Conservation (phyloP, 495 filamentous ascomycete genomes). For the Daldinia grandis region DNA sequence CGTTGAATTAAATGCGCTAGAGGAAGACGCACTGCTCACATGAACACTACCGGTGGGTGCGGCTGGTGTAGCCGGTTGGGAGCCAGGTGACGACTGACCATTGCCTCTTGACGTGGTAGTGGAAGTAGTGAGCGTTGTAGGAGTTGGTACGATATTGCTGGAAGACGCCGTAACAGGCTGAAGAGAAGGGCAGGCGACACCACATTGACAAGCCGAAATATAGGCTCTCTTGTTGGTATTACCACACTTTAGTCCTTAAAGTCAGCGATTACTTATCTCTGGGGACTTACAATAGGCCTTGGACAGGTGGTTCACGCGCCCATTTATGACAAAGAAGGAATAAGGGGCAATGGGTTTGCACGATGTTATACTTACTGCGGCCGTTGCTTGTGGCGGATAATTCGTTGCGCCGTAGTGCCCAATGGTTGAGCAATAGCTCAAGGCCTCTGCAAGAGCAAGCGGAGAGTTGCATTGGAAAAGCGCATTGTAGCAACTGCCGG, state of each 20-base stretch:
- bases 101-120: slow-evolving; percentile 5
- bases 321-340: neutral
- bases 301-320: neutral
- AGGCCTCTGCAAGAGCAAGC: slow-evolving; percentile 29
- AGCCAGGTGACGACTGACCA: slow-evolving; percentile 2
- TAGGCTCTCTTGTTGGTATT: slow-evolving; percentile 36
- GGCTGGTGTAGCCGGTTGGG: neutral
- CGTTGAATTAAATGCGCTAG: slow-evolving; percentile 3
- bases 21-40: neutral
- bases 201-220: slow-evolving; percentile 41
- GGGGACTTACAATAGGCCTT: neutral
- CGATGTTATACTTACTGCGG: slow-evolving; percentile 24
- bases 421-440: slow-evolving; percentile 40
- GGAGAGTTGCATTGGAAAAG: slow-evolving; percentile 41
- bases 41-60: neutral
- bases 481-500: slow-evolving; percentile 39
- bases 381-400: slow-evolving; percentile 41
- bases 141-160: neutral
- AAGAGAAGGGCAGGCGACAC: slow-evolving; percentile 33
- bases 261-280: slow-evolving; percentile 8
- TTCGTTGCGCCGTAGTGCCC: slow-evolving; percentile 41
- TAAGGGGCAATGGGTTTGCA: neutral
- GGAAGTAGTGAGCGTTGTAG: slow-evolving; percentile 25
- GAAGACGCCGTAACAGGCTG: slow-evolving; percentile 7
- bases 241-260: slow-evolving; percentile 27